Base-by-base conservation (phyloP, 495 filamentous ascomycete genomes). In the Friedmanniomyces endolithicus region DNA sequence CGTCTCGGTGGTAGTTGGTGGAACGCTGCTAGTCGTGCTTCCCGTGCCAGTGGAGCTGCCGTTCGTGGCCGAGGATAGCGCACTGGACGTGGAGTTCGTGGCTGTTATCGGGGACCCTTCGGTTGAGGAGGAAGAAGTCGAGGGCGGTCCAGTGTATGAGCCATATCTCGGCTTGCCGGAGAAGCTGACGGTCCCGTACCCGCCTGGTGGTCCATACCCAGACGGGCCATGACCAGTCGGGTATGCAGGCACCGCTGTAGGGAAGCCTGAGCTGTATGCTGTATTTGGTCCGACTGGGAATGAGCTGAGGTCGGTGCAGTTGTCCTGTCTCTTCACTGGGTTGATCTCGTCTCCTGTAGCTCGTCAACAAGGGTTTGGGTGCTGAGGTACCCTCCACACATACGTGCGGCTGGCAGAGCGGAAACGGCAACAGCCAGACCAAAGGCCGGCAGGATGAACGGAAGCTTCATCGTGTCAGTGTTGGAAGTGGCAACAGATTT, bases 271-370 rank as follows among this genome's bases (percentile, higher is more conserved):
- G 33, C n/a, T 52, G 16, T 31, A 40, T 16, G 16, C n/a, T 40
- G 35, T 41, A 11, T 3, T 33, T 52, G 52, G 52, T 4, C 44
- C 33, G 14, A 40, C 52, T 9, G 44, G 16, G 12, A 20, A 37
- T 14, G 44, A 12, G 37, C 35, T 44, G 29, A 20, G n/a, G 6
- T 55, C 52, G n/a, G 52, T 55, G 33, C 52, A 55, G 24, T 55
- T 48, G 33, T 55, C 52, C 27, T 53, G 11, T 31, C 33, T 47
- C 52, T 41, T 47, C 20, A 37, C 52, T 4, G 48, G 1, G 2
- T 35, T 17, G 16, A 43, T 29, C 19, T 48, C 52, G 1, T 20
- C 16, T 2, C 7, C 52, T 55, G 52, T 11, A 22, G n/a, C n/a
- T 2, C 22, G 24, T 52, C 35, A 52, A 33, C 20, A 50, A 41